Percentiles rank a stretch among this genome's conserved stretches.
Evolutionary conservation across 2,329 filamentous ascomycete species (phyloP).

Genomic region (Nemania diffusa): DNA sequence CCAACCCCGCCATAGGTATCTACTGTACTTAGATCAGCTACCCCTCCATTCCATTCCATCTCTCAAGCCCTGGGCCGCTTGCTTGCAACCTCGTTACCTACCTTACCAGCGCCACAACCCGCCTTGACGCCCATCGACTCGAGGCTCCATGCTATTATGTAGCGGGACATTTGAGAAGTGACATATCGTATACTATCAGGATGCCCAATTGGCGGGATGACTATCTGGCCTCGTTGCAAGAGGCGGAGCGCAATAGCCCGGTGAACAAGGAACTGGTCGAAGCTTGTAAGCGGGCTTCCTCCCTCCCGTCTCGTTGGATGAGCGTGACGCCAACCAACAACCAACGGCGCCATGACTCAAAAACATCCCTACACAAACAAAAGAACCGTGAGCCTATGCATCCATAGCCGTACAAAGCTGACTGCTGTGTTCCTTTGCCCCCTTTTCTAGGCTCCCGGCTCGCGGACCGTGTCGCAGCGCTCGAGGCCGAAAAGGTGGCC

Average conservation of each 20-base stretch:
- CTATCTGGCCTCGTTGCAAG: conserved; percentile 79
- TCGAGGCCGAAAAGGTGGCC: conserved; percentile 67
- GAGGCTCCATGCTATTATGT: conserved; percentile 16
- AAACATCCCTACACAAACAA: neutral
- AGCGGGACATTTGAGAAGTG: neutral
- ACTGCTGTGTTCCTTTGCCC: conserved; percentile 9
- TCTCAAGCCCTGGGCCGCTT: neutral
- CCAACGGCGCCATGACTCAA: neutral
- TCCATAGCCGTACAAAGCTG: conserved; percentile 13
- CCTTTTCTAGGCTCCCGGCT: conserved; percentile 49
- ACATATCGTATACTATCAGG: neutral
- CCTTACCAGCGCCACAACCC: neutral
- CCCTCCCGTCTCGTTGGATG: neutral
- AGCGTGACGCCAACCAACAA: neutral
- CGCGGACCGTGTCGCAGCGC: conserved; percentile 69
- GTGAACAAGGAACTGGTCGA: conserved; percentile 76
- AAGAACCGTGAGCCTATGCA: neutral
- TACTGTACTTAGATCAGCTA: conserved; percentile 15
- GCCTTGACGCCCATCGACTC: neutral
- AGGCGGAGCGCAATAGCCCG: conserved; percentile 73
- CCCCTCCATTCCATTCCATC: conserved; percentile 20
- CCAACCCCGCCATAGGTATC: neutral
- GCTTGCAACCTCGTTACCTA: neutral
- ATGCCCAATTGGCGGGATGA: conserved; percentile 79
- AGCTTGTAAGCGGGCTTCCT: conserved; percentile 69